phyloP scores from a whole-genome alignment of 2,329 filamentous ascomycete species.

The Clonostachys byssicola region DNA sequence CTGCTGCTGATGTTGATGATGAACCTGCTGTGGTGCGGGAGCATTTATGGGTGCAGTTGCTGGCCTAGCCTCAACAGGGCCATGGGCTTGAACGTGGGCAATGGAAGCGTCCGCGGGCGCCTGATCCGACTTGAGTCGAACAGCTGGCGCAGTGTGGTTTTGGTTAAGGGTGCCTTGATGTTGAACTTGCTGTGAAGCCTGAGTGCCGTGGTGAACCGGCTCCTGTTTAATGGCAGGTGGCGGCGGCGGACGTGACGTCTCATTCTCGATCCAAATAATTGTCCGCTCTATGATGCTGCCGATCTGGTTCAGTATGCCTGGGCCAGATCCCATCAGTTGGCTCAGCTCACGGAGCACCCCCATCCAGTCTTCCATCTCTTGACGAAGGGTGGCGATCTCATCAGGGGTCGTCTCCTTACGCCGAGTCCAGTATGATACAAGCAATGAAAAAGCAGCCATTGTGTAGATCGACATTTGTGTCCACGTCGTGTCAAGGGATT shows the following conservation, averaged over 20 bases:
- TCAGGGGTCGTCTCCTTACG: constrained; percentile 52
- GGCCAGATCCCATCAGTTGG: constrained; percentile 53
- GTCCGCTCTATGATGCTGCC: constrained; percentile 44
- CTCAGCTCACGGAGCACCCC: constrained; percentile 64
- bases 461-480: constrained; percentile 70
- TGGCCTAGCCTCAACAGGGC: too few relatives aligned
- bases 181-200: background rate
- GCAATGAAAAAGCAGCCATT: constrained; percentile 67
- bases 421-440: constrained; percentile 67
- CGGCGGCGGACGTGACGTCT: constrained; percentile 23
- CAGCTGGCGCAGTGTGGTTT: too few relatives aligned
- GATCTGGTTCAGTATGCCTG: constrained; percentile 37
- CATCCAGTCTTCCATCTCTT: constrained; percentile 68
- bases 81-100: too few relatives aligned
- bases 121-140: too few relatives aligned
- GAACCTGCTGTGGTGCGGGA: background rate
- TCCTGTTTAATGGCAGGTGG: background rate
- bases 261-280: constrained; percentile 46
- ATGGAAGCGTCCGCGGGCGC: too few relatives aligned
- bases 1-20: constrained; percentile 10
- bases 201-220: background rate
- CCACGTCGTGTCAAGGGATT: constrained; percentile 75
- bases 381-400: constrained; percentile 55
- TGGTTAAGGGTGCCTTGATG: too few relatives aligned
- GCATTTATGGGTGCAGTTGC: background rate